Percentiles rank a stretch among this genome's conserved stretches.
These are phyloP conservation scores for Eruca vesicaria DNA, from an alignment of 441 rosid genomes.

Conservation along the genomic window DNA sequence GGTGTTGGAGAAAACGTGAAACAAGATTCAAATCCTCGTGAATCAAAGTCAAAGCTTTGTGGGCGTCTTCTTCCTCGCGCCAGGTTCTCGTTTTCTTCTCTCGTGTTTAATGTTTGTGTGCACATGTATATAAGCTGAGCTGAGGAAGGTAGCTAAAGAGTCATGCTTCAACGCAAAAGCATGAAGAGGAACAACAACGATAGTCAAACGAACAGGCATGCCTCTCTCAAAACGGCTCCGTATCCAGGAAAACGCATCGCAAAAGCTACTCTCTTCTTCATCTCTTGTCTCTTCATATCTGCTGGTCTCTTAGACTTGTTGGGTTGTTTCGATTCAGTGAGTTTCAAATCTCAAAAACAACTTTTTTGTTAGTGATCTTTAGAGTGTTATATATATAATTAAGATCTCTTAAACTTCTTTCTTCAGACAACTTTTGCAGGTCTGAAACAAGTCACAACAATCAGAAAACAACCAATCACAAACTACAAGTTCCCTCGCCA, in stretches of 20 bases:
- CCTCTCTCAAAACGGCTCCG: not conserved
- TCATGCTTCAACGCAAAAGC: constrained; percentile 21
- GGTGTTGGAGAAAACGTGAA: constrained; percentile 23
- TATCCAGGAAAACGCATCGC: constrained; percentile 12
- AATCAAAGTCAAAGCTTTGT: not conserved
- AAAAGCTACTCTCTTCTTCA: constrained; percentile 21
- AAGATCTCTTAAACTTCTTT: not conserved
- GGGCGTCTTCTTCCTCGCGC: not conserved
- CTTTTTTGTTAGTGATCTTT: not conserved
- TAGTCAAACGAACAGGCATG: not conserved
- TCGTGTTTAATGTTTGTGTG: not conserved
- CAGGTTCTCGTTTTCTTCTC: constrained; percentile 10
- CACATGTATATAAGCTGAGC: not conserved
- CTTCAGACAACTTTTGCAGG: constrained; percentile 25
- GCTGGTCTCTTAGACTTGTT: constrained; percentile 20
- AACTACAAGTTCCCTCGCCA: not conserved
- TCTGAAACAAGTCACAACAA: constrained; percentile 7
- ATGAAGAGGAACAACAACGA: constrained; percentile 28
- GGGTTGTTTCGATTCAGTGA: constrained; percentile 18
- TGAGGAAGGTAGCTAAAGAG: not conserved
- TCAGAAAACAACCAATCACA: constrained; percentile 3
- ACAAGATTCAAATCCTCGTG: constrained; percentile 31
- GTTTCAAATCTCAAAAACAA: not conserved
- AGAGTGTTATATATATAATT: not conserved
- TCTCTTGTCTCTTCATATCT: constrained; percentile 11